Evolutionary conservation across 2,329 filamentous ascomycete species (phyloP).

Genomic region (Aciculosporium take): DNA sequence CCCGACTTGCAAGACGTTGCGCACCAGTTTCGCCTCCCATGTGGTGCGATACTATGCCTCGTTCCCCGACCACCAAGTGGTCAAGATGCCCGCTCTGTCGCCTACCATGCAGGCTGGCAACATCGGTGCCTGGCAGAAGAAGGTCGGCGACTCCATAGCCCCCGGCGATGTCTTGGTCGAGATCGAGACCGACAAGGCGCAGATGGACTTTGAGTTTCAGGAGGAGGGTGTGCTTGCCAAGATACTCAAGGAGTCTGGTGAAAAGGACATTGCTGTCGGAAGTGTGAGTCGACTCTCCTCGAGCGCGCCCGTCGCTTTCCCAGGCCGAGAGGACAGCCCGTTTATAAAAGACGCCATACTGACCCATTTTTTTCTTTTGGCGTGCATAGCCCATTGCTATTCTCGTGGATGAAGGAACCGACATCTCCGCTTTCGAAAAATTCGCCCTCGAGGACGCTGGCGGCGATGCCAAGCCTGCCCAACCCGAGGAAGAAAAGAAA

Average conservation of each 20-base stretch:
- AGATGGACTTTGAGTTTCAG: constrained; percentile 99
- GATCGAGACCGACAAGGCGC: constrained; percentile 98
- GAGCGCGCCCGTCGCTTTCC: constrained; percentile 7
- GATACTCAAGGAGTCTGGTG: constrained; percentile 80
- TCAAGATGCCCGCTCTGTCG: constrained; percentile 96
- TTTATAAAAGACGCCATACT: constrained; percentile 5
- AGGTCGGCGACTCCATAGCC: constrained; percentile 70
- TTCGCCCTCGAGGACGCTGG: constrained; percentile 86
- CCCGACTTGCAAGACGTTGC: constrained; percentile 34
- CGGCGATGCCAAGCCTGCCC: constrained; percentile 53
- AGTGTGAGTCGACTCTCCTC: constrained; percentile 53
- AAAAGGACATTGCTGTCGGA: constrained; percentile 88
- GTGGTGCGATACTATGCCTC: constrained; percentile 59
- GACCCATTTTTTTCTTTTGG: background rate
- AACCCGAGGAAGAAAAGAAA: constrained; percentile 52
- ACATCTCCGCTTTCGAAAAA: constrained; percentile 74
- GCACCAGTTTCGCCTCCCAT: constrained; percentile 36
- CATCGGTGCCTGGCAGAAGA: constrained; percentile 97
- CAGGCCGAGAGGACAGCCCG: background rate
- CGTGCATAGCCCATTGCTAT: constrained; percentile 74
- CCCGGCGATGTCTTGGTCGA: constrained; percentile 94
- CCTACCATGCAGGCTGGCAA: constrained; percentile 96
- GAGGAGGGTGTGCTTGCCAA: constrained; percentile 94
- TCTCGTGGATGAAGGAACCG: constrained; percentile 79
- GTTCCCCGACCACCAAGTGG: constrained; percentile 84